Evolutionary conservation across 2,329 filamentous ascomycete species (phyloP).

Genomic region (Chaetomium sp.): DNA sequence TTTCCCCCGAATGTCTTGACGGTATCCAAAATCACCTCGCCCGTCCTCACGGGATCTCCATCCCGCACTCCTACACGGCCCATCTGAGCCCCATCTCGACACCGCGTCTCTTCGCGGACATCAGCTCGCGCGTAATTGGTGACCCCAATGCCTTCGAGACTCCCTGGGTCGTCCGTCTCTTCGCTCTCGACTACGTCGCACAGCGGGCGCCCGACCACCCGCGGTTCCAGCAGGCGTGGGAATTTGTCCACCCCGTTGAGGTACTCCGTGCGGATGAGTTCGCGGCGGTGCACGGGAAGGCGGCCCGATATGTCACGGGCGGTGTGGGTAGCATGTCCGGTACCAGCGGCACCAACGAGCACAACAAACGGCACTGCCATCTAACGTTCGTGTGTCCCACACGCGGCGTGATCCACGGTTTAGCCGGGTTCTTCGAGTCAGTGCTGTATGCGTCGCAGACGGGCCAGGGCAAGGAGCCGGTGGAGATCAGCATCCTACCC

Average conservation of each 20-base stretch:
- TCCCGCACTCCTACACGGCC: constrained; percentile 87
- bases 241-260: constrained; percentile 71
- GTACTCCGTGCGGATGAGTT: constrained; percentile 29
- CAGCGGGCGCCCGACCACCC: constrained; percentile 51
- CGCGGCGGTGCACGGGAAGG: constrained; percentile 46
- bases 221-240: constrained; percentile 71
- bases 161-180: constrained; percentile 90
- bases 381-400: constrained; percentile 71
- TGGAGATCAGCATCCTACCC: constrained; percentile 89
- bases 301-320: constrained; percentile 52
- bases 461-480: constrained; percentile 40
- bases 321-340: constrained; percentile 68
- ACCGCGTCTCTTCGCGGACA: constrained; percentile 77
- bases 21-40: constrained; percentile 88
- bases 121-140: constrained; percentile 53
- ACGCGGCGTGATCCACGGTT: constrained; percentile 78
- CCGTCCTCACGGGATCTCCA: constrained; percentile 77
- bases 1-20: constrained; percentile 89
- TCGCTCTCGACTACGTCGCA: constrained; percentile 80
- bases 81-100: constrained; percentile 88
- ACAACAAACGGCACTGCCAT: constrained; percentile 77
- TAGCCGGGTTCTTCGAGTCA: constrained; percentile 94
- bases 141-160: constrained; percentile 77
- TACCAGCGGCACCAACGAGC: constrained; percentile 77
- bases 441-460: constrained; percentile 67